Evolutionary conservation across 257 asterid species (phyloP).

Genomic region (Anisodus acutangulus): DNA sequence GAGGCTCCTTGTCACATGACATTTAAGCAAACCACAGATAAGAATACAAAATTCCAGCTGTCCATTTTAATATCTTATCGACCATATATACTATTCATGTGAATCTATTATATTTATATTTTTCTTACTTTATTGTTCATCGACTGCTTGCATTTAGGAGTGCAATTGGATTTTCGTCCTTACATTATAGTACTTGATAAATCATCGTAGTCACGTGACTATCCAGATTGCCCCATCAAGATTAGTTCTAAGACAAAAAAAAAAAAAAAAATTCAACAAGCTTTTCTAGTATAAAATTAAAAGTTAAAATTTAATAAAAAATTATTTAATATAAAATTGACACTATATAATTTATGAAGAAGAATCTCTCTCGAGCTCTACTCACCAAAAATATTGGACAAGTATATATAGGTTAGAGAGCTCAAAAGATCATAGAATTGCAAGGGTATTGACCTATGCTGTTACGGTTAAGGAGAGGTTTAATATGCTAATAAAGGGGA

Average conservation of each 20-base stretch:
- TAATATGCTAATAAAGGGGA: too few species aligned
- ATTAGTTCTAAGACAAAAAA: background rate
- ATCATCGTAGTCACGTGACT: background rate
- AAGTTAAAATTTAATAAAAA: too few species aligned
- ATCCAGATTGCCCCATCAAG: background rate
- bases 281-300: too few species aligned
- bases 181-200: background rate
- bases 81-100: background rate
- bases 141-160: background rate
- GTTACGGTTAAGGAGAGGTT: too few species aligned
- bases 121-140: background rate
- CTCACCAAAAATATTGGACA: too few species aligned
- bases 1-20: constrained; percentile 21
- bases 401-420: too few species aligned
- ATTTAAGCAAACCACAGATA: background rate
- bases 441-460: too few species aligned
- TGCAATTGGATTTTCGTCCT: background rate
- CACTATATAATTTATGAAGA: too few species aligned
- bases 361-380: too few species aligned
- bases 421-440: too few species aligned
- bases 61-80: background rate
- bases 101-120: background rate
- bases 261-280: too few species aligned
- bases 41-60: background rate
- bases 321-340: too few species aligned